Evolutionary conservation across 2,329 filamentous ascomycete species (phyloP).

Genomic region (Zymoseptoria tritici): DNA sequence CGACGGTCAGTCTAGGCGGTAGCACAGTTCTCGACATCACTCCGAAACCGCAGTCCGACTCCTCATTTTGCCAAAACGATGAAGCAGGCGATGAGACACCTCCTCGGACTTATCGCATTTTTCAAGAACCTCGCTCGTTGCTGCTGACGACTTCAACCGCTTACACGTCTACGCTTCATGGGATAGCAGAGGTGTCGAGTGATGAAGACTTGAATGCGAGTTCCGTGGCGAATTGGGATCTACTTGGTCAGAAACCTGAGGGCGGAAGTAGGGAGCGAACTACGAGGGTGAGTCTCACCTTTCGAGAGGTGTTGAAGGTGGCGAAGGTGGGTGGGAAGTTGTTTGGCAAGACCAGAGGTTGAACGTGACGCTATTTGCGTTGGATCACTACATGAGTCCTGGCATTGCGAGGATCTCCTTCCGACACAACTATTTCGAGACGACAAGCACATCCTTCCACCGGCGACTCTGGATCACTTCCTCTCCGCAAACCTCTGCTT

Average conservation of each 20-base stretch:
- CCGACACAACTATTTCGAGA: neutral
- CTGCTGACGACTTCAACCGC: slow-evolving; percentile 63
- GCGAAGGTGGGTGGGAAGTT: slow-evolving; percentile 65
- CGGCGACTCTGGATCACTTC: too few species aligned
- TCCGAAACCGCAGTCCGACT: slow-evolving; percentile 28
- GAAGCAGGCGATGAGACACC: slow-evolving; percentile 43
- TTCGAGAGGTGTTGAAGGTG: slow-evolving; percentile 79
- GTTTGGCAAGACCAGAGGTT: slow-evolving; percentile 37
- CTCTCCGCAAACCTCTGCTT: slow-evolving; percentile 16
- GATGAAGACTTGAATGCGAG: slow-evolving; percentile 57
- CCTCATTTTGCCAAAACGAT: slow-evolving; percentile 27
- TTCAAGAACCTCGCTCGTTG: slow-evolving; percentile 78
- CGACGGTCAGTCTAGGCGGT: slow-evolving; percentile 78
- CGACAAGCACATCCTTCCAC: too few species aligned
- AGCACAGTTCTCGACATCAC: slow-evolving; percentile 73
- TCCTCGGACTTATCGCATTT: slow-evolving; percentile 47
- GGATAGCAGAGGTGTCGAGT: slow-evolving; percentile 57
- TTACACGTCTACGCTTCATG: slow-evolving; percentile 66
- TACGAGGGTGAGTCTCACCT: slow-evolving; percentile 67
- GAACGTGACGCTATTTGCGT: neutral
- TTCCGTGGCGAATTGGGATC: slow-evolving; percentile 61
- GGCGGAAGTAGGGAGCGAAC: slow-evolving; percentile 51
- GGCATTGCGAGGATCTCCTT: too few species aligned
- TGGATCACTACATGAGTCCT: too few species aligned
- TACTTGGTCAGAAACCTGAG: slow-evolving; percentile 44